These are phyloP conservation scores for Neonectria sp. DNA, from an alignment of 2,329 filamentous ascomycete genomes.

Conservation along the genomic window DNA sequence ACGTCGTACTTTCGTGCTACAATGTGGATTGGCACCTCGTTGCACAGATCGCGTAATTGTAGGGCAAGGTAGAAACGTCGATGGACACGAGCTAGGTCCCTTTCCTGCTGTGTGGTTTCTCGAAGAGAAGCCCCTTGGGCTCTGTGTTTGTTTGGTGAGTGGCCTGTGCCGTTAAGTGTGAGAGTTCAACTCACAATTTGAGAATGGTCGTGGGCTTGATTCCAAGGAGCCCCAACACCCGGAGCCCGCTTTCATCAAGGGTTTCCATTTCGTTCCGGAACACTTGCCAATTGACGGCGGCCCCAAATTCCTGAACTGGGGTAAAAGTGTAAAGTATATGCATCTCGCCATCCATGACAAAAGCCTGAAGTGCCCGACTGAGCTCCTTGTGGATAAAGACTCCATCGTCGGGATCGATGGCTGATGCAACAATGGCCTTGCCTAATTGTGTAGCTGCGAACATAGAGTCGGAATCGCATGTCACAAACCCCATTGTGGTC, in stretches of 20 bases:
- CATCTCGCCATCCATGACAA: slow-evolving; percentile 87
- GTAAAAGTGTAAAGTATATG: slow-evolving; percentile 85
- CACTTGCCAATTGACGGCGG: slow-evolving; percentile 78
- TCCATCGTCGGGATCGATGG: slow-evolving; percentile 81
- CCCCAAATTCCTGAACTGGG: slow-evolving; percentile 72
- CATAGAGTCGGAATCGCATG: slow-evolving; percentile 62
- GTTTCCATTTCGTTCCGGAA: slow-evolving; percentile 80
- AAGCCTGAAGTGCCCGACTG: slow-evolving; percentile 75
- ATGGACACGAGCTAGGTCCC: slow-evolving; percentile 75
- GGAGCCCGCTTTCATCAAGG: slow-evolving; percentile 79
- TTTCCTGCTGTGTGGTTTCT: slow-evolving; percentile 73
- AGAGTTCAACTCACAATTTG: slow-evolving; percentile 67
- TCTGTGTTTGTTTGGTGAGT: slow-evolving; percentile 58
- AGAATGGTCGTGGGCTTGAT: slow-evolving; percentile 78
- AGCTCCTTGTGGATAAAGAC: slow-evolving; percentile 81
- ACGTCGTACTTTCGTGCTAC: slow-evolving; percentile 80
- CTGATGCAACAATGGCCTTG: slow-evolving; percentile 79
- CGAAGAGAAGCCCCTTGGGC: slow-evolving; percentile 77
- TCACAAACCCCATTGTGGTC: slow-evolving; percentile 68
- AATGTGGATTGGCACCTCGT: slow-evolving; percentile 79
- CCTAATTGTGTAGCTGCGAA: slow-evolving; percentile 77
- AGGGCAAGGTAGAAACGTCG: slow-evolving; percentile 82
- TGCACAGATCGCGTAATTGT: slow-evolving; percentile 84
- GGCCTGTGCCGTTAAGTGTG: slow-evolving; percentile 6
- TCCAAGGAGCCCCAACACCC: slow-evolving; percentile 78